phyloP scores from a whole-genome alignment of 129 eudicot genomes.

The Escallonia rubra region DNA sequence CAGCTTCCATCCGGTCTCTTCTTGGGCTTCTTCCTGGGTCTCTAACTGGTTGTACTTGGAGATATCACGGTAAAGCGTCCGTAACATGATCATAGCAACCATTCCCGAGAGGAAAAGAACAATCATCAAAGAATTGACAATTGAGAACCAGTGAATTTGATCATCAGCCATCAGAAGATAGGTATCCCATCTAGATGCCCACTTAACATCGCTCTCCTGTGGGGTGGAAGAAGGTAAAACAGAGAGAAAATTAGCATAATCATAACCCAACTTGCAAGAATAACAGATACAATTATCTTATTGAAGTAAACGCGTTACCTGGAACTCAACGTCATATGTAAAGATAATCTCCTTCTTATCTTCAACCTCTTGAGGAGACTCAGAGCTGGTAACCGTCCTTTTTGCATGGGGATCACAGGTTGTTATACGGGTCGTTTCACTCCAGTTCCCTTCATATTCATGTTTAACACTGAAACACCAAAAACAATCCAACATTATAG shows the following conservation, averaged over 20 bases:
- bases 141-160: conserved; percentile 67
- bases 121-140: conserved; percentile 70
- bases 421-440: conserved; percentile 39
- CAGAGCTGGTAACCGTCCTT: conserved; percentile 47
- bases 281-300: neutral
- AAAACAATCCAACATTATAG: conserved; percentile 1
- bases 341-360: conserved; percentile 55
- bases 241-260: neutral
- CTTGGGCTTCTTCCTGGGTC: conserved; percentile 76
- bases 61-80: conserved; percentile 71
- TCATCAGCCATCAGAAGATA: conserved; percentile 59
- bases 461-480: conserved; percentile 48
- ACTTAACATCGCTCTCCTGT: conserved; percentile 55
- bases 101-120: conserved; percentile 79
- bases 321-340: conserved; percentile 59
- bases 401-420: conserved; percentile 74
- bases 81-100: conserved; percentile 81
- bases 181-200: conserved; percentile 73
- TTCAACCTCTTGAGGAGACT: conserved; percentile 66
- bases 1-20: conserved; percentile 78
- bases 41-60: conserved; percentile 72
- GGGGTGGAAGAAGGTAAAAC: neutral
- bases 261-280: neutral
- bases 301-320: conserved; percentile 17
- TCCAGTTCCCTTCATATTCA: conserved; percentile 57